Evolutionary conservation across 345 rosid genomes (phyloP).

Genomic region (Firmiana major): DNA sequence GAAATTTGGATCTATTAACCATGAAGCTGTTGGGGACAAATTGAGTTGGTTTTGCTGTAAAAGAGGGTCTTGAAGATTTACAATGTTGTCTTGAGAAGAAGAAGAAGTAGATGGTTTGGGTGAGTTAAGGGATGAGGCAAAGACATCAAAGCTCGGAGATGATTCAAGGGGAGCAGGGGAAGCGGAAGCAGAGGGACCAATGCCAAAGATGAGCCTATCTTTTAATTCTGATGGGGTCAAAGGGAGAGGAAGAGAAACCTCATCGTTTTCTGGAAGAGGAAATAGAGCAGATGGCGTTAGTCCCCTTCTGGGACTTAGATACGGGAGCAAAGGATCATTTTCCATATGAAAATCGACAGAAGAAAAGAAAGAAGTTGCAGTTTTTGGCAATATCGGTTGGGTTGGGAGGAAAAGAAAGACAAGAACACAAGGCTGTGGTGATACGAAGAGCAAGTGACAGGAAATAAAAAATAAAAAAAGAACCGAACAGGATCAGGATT

Average conservation of each 20-base stretch:
- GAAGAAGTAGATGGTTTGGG: conserved; percentile 25
- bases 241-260: conserved; percentile 55
- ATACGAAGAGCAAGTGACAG: neutral
- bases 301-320: neutral
- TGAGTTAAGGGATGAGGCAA: conserved; percentile 40
- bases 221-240: conserved; percentile 63
- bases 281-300: neutral
- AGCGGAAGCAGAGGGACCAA: conserved; percentile 54
- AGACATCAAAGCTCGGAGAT: conserved; percentile 46
- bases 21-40: conserved; percentile 23
- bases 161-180: conserved; percentile 38
- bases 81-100: conserved; percentile 15
- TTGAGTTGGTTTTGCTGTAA: conserved; percentile 20
- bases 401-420: neutral
- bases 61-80: conserved; percentile 21
- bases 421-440: neutral
- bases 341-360: neutral
- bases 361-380: neutral
- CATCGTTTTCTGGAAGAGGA: conserved; percentile 54
- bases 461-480: neutral
- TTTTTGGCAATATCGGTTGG: neutral
- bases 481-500: neutral
- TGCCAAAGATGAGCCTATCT: conserved; percentile 70
- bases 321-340: neutral
- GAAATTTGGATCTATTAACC: conserved; percentile 34